These are phyloP conservation scores for Saposhnikovia divaricata DNA, from an alignment of 129 eudicot species.

Conservation along the genomic window DNA sequence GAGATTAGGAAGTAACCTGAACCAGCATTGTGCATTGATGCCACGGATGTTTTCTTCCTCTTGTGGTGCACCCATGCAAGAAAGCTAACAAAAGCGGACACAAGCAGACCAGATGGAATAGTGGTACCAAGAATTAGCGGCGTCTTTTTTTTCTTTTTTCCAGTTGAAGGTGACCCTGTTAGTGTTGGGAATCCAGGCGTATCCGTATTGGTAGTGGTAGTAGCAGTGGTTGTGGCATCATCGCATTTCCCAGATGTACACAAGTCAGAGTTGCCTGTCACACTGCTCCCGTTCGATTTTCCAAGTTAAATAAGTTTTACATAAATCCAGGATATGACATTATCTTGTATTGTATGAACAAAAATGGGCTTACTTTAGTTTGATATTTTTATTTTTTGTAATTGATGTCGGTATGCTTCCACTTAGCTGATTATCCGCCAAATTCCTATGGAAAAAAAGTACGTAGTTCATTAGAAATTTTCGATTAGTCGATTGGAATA, in stretches of 20 bases:
- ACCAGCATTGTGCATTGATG: background rate
- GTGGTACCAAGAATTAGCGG: conserved; percentile 4
- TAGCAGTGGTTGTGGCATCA: background rate
- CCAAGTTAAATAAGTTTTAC: background rate
- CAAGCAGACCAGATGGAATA: conserved; percentile 2
- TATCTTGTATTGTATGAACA: background rate
- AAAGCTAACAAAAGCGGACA: background rate
- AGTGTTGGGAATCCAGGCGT: background rate
- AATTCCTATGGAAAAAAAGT: conserved; percentile 29
- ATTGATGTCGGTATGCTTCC: conserved; percentile 56
- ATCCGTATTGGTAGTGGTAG: background rate
- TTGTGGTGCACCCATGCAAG: conserved; percentile 2
- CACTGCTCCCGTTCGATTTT: conserved; percentile 17
- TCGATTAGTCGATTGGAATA: background rate
- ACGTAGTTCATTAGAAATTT: background rate
- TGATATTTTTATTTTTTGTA: conserved; percentile 36
- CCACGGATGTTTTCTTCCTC: background rate
- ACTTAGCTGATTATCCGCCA: conserved; percentile 46
- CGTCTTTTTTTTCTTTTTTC: background rate
- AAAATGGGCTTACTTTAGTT: conserved; percentile 41
- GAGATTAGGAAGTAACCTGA: background rate
- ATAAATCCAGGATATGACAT: background rate
- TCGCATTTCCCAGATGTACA: conserved; percentile 35
- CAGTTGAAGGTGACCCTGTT: background rate
- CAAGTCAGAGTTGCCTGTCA: conserved; percentile 47